Conservation (phyloP, 2,329 filamentous ascomycete species). For the Epichloe sibirici region DNA sequence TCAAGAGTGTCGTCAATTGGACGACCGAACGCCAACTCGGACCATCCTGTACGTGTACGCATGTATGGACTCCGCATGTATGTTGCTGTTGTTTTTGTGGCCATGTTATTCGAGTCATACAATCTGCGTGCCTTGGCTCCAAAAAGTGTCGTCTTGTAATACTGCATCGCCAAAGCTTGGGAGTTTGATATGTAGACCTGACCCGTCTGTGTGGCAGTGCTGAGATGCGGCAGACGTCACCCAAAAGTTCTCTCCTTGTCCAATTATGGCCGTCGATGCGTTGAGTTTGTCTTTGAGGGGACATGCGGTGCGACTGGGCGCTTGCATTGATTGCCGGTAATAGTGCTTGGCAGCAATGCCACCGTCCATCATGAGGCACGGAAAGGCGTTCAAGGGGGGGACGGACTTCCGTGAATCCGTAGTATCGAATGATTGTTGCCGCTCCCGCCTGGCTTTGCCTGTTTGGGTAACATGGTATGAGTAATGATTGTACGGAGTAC, state of each 20-base stretch:
- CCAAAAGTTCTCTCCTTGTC: not conserved
- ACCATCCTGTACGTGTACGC: no score
- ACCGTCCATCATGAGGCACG: not conserved
- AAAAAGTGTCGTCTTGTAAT: no score
- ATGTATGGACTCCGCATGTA: no score
- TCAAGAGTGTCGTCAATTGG: no score
- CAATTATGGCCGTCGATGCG: not conserved
- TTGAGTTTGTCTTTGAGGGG: not conserved
- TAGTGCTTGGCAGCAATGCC: not conserved
- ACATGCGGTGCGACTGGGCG: not conserved
- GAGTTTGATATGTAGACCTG: not conserved
- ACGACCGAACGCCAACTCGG: no score
- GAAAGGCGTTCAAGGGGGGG: not conserved
- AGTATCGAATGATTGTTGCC: not conserved
- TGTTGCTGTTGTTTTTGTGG: no score
- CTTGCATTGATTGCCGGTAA: not conserved
- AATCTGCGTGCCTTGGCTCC: no score
- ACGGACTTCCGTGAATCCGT: not conserved
- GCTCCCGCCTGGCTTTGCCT: not conserved
- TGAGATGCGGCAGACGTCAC: not conserved
- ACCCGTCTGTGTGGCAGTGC: conserved; percentile 1
- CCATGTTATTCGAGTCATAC: no score
- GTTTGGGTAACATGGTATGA: not conserved
- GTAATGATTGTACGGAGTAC: not conserved
- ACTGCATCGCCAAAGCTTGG: not conserved